Conservation (phyloP, 1,139 yeast genomes). For the Pichia sp. region DNA sequence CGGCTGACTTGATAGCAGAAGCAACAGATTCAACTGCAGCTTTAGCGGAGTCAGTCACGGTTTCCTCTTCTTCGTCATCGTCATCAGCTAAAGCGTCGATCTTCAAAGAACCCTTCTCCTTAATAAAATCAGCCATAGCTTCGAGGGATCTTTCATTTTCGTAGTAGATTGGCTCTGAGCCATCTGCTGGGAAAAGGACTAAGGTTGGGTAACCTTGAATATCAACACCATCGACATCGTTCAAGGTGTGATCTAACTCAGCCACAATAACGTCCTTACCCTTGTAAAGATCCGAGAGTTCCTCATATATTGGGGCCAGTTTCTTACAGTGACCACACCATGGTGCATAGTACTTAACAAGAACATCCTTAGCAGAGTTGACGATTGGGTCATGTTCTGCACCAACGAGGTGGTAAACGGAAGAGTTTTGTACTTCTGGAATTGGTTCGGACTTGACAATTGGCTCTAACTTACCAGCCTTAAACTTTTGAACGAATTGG, state of each 20-base stretch:
- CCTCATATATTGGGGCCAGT: constrained; percentile 88
- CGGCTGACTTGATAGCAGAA: constrained; percentile 8
- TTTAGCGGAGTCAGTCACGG: constrained; percentile 9
- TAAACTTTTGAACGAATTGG: constrained; percentile 57
- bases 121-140: constrained; percentile 60
- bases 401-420: constrained; percentile 78
- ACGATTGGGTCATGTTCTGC: constrained; percentile 71
- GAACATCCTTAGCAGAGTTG: constrained; percentile 72
- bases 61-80: constrained; percentile 13
- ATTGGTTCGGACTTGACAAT: constrained; percentile 79
- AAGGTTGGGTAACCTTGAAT: constrained; percentile 93
- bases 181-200: constrained; percentile 88
- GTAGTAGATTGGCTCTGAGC: constrained; percentile 62
- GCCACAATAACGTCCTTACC: constrained; percentile 63
- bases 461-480: constrained; percentile 61
- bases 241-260: constrained; percentile 80
- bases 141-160: constrained; percentile 72
- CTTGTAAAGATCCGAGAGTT: constrained; percentile 64
- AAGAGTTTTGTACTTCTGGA: constrained; percentile 71
- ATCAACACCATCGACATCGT: constrained; percentile 70
- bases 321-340: constrained; percentile 99
- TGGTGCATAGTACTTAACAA: constrained; percentile 94
- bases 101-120: constrained; percentile 36
- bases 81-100: constrained; percentile 28
- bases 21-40: constrained; percentile 24